phyloP scores from a whole-genome alignment of 768 basidiomycete genomes.

The Heimioporus sp. region DNA sequence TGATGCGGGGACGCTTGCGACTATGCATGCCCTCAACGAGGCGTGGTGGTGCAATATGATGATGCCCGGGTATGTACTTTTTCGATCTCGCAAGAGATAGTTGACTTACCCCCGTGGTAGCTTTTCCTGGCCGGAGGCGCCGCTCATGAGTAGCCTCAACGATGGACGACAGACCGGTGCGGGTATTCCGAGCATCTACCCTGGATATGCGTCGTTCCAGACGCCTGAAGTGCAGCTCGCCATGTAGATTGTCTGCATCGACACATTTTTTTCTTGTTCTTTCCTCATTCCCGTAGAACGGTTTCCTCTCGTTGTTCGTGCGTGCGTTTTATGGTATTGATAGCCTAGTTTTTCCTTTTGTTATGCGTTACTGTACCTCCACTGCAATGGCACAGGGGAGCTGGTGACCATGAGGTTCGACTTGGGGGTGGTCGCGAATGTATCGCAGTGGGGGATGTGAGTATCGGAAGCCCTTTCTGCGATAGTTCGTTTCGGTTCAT shows the following conservation, averaged over 20 bases:
- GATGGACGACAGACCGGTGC: slow-evolving; percentile 10
- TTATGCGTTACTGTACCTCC: not conserved
- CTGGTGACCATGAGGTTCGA: too few species aligned
- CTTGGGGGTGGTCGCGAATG: too few species aligned
- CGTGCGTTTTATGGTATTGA: not conserved
- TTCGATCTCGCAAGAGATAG: not conserved
- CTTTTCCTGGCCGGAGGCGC: slow-evolving; percentile 33
- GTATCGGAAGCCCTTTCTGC: too few species aligned
- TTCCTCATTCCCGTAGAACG: not conserved
- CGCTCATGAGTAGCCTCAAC: slow-evolving; percentile 20
- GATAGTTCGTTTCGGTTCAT: too few species aligned
- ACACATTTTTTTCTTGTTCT: too few species aligned
- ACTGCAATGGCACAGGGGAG: not conserved
- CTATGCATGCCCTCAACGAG: slow-evolving; percentile 71
- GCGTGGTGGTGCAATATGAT: slow-evolving; percentile 78
- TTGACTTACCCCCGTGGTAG: slow-evolving; percentile 3
- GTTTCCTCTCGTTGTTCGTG: not conserved
- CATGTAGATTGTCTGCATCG: slow-evolving; percentile 8
- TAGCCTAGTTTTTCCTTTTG: not conserved
- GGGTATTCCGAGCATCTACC: slow-evolving; percentile 18
- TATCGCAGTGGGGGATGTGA: too few species aligned
- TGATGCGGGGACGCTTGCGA: slow-evolving; percentile 61
- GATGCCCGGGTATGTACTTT: slow-evolving; percentile 63
- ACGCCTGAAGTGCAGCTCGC: slow-evolving; percentile 24
- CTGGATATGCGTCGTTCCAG: slow-evolving; percentile 19